These are phyloP conservation scores for Blastocystis sp. DNA, from an alignment of 352 stramenopile genomes.

Conservation along the genomic window DNA sequence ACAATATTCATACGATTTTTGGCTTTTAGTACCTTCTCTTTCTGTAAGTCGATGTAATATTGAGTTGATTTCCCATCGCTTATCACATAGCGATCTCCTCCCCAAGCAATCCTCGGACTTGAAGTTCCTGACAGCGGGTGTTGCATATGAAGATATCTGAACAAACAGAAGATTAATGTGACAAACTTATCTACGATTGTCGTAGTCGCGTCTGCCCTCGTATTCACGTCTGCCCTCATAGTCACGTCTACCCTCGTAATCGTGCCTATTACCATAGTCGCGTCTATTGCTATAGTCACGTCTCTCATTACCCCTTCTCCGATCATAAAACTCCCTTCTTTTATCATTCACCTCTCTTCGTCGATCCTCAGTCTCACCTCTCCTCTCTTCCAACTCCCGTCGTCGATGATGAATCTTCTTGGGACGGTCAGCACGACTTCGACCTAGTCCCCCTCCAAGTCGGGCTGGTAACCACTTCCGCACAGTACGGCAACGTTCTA, in stretches of 20 bases:
- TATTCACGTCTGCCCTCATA: neutral
- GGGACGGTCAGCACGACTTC: constrained; percentile 73
- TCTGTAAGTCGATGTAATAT: constrained; percentile 50
- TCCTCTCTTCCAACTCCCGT: too few species aligned
- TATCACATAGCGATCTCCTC: constrained; percentile 34
- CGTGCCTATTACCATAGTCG: constrained; percentile 3
- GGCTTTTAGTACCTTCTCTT: constrained; percentile 18
- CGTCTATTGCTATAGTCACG: neutral
- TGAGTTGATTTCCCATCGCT: constrained; percentile 18
- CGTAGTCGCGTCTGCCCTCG: neutral
- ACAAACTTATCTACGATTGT: neutral
- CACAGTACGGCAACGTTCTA: constrained; percentile 93
- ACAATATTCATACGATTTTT: neutral
- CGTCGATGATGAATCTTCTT: constrained; percentile 36
- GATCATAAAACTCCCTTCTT: neutral
- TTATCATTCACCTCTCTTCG: neutral
- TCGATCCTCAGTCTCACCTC: neutral
- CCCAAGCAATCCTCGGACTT: neutral
- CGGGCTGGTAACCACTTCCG: constrained; percentile 89
- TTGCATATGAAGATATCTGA: neutral
- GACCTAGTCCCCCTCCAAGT: constrained; percentile 88
- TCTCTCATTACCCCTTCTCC: constrained; percentile 6
- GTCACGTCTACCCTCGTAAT: neutral
- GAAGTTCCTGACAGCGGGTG: too few species aligned
- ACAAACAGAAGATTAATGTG: neutral